Percentiles rank a stretch among this genome's conserved stretches.
phyloP scores from a whole-genome alignment of 805 yeast species.

The Wickerhamiella azyma region DNA sequence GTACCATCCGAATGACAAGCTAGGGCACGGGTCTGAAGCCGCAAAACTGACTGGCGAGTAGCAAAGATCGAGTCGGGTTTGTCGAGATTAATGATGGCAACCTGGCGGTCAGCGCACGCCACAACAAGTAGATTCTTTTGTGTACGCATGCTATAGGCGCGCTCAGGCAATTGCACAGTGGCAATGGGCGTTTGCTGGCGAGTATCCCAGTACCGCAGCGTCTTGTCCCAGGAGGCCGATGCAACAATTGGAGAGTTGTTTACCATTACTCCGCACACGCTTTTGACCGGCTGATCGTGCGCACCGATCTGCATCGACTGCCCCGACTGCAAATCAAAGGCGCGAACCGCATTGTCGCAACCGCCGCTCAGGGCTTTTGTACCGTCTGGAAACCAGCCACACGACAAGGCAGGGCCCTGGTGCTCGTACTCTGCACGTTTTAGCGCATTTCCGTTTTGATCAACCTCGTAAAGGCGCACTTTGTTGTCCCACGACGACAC shows the following conservation, averaged over 20 bases:
- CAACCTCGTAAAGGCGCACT: constrained; percentile 81
- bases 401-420: constrained; percentile 70
- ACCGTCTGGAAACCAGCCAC: constrained; percentile 80
- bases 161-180: constrained; percentile 71
- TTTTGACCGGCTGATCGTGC: constrained; percentile 68
- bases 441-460: constrained; percentile 56
- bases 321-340: constrained; percentile 71
- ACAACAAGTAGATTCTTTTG: constrained; percentile 72
- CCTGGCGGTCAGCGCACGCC: constrained; percentile 85
- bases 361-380: constrained; percentile 80
- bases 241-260: constrained; percentile 62
- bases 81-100: constrained; percentile 55
- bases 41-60: constrained; percentile 59
- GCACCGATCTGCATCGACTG: constrained; percentile 74
- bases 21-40: constrained; percentile 75
- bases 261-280: constrained; percentile 68
- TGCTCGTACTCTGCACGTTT: constrained; percentile 86
- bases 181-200: constrained; percentile 66
- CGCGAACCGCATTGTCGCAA: constrained; percentile 72
- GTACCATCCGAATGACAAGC: constrained; percentile 83
- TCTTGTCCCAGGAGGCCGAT: constrained; percentile 93
- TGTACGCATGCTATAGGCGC: constrained; percentile 82
- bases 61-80: constrained; percentile 77
- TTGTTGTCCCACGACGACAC: constrained; percentile 92
- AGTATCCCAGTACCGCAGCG: constrained; percentile 88